Percentiles rank a stretch among this genome's conserved stretches.
These are phyloP conservation scores for Boletus edulis DNA, from an alignment of 768 basidiomycete species.

Conservation along the genomic window DNA sequence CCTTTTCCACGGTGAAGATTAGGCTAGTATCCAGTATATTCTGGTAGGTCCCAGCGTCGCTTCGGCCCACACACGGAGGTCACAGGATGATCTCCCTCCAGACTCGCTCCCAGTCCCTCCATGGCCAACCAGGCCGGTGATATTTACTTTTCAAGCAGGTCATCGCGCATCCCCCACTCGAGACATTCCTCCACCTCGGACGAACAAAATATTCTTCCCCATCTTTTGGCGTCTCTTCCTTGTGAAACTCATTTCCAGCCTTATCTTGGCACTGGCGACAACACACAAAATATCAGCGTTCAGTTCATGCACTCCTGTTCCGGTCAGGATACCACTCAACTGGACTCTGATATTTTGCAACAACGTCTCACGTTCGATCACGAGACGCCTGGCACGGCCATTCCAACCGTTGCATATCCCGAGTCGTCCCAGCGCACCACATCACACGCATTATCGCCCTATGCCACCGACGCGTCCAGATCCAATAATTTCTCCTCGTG, in stretches of 20 bases:
- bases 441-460: slow-evolving; percentile 16
- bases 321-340: slow-evolving; percentile 21
- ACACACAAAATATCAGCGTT: slow-evolving; percentile 28
- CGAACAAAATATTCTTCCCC: slow-evolving; percentile 16
- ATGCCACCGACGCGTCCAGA: slow-evolving; percentile 13
- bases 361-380: slow-evolving; percentile 11
- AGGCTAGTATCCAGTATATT: slow-evolving; percentile 11
- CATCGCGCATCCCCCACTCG: slow-evolving; percentile 11
- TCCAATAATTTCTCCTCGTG: slow-evolving; percentile 9
- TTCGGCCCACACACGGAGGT: slow-evolving; percentile 5
- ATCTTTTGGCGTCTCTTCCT: slow-evolving; percentile 14
- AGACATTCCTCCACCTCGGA: slow-evolving; percentile 13
- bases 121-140: slow-evolving; percentile 22
- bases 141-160: slow-evolving; percentile 11
- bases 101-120: slow-evolving; percentile 3
- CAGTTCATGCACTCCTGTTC: slow-evolving; percentile 30
- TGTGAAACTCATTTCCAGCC: slow-evolving; percentile 12
- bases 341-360: slow-evolving; percentile 27
- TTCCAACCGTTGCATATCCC: slow-evolving; percentile 19
- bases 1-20: slow-evolving; percentile 33
- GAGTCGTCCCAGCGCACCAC: slow-evolving; percentile 33
- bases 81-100: slow-evolving; percentile 25
- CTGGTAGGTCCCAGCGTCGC: slow-evolving; percentile 19
- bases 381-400: background rate
- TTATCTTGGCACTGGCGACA: slow-evolving; percentile 13